Base-by-base conservation (phyloP, 306 rosid genomes). In the Prunus padus region DNA sequence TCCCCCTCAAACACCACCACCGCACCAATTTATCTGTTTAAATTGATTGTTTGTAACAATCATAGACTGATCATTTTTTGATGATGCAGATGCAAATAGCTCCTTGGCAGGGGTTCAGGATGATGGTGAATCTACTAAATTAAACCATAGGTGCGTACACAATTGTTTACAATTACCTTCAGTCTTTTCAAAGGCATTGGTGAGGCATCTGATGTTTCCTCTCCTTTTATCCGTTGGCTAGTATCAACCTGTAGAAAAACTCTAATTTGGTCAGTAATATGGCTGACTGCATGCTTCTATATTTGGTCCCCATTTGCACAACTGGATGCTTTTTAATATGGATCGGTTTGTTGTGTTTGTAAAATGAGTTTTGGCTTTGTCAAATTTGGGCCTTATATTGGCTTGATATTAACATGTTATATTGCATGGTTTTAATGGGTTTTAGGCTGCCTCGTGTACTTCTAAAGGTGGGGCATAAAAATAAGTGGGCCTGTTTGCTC, bases 51-150 rank as follows among this genome's bases (percentile, higher is more conserved):
- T 56, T 66, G 62, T 61, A 45, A 52, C 74, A 55, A 63, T 54
- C 56, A 26, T 14, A 52, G 75, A 71, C 74, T 82, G 67, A 84
- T 78, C 44, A 69, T 69, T 78, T 61, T 80, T 16, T 80, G 67
- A 73, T 70, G 72, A 74, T 84, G 75, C 87, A 96, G 99, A 82
- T 87, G 81, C 83, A 80, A 82, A 80, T 73, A 87, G 52, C 73
- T 76, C 72, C 64, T 73, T 52, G 65, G 28, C 19, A 60, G 82
- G 79, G 77, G 65, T 66, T 66, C 85, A 86, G 74, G 86, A 72
- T 70, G 82, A 79, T 52, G 76, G 72, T 56, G 75, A 73, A 61
- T 67, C 49, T 20, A 67, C 63, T 23, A 78, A 54, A 77, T 65
- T 71, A 76, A 67, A 79, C 63, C 77, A 78, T 72, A 73, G 88